Percentiles rank a stretch among this genome's conserved stretches.
Evolutionary conservation across 495 filamentous ascomycete species (phyloP).

Genomic region (Penicillium nucicola): DNA sequence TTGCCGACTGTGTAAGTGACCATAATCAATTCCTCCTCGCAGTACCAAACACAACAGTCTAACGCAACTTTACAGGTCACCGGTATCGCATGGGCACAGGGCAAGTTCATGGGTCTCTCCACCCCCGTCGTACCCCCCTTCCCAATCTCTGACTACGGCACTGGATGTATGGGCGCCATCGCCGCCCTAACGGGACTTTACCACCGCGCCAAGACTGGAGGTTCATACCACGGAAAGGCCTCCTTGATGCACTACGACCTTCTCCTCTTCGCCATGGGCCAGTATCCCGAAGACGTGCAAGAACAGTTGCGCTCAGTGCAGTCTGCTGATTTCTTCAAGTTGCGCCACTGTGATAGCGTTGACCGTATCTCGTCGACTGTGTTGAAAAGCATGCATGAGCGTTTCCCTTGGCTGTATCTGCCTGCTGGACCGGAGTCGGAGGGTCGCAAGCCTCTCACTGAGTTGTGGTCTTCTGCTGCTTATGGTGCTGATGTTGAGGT

Average conservation of each 20-base stretch:
- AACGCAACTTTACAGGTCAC: slow-evolving; percentile 41
- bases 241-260: slow-evolving; percentile 69
- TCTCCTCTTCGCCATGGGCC: slow-evolving; percentile 60
- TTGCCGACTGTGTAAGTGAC: slow-evolving; percentile 47
- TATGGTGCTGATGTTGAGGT: slow-evolving; percentile 41
- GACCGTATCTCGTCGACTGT: slow-evolving; percentile 68
- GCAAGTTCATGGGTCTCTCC: slow-evolving; percentile 64
- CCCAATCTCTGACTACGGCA: slow-evolving; percentile 80
- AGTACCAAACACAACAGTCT: slow-evolving; percentile 18
- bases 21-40: not conserved
- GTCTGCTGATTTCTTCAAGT: slow-evolving; percentile 56
- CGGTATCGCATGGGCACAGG: slow-evolving; percentile 72
- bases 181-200: slow-evolving; percentile 62
- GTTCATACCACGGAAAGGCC: slow-evolving; percentile 62
- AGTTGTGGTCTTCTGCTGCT: slow-evolving; percentile 39
- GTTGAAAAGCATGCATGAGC: slow-evolving; percentile 55
- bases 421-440: slow-evolving; percentile 11
- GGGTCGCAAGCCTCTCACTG: slow-evolving; percentile 27
- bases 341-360: slow-evolving; percentile 69
- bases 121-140: slow-evolving; percentile 77
- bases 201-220: slow-evolving; percentile 57
- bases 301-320: slow-evolving; percentile 51
- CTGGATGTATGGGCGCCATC: slow-evolving; percentile 63
- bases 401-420: slow-evolving; percentile 39
- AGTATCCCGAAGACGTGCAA: slow-evolving; percentile 56